Base-by-base conservation (phyloP, 139 green algal genomes). In the Tetradesmus obliquus region DNA sequence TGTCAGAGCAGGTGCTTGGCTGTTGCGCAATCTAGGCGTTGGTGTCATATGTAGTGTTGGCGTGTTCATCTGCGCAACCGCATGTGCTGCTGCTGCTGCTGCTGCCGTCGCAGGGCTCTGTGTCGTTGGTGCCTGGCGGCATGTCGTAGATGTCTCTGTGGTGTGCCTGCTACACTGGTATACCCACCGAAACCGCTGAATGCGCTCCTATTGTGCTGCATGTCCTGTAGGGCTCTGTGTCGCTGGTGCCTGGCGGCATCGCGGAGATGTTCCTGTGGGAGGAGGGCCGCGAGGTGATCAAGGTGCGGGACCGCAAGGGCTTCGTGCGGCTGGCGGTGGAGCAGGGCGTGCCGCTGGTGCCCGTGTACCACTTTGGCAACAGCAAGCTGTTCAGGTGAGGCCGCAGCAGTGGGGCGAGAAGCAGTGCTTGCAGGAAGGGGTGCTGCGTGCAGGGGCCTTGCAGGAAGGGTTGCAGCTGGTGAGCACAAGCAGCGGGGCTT, bases 361-460 rank as follows among this genome's bases (percentile, higher is more conserved):
- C 93, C 19, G 84, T 94, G 3, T 94, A 92, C 58, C 93, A 95
- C 79, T 93, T 94, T 85, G 93, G 93, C 17, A 94, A 95, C 84
- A 93, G 84, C 79, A 84, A 90, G 86, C 85, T 92, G 66, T 83
- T 92, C 88, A 86, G 88, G 88, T 91, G 71, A 60, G 86, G 85
- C 3, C 76, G 22, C 5, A 13, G 24, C 8, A 55, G 72, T 81
- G 15, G 19, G 72, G 60, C 60, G 12, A 10, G 60, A 10, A 72
- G 60, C 10, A 72, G 60, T 72, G 60, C 60, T 72, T 72, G 60
- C 12, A 45, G 32, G 32, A 45, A 45, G 32, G 32, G 32, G 32
- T 45, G 32, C 32, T 45, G 32, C 32, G 32, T 45, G 32, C 32
- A 45, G 32, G 32, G 32, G 32, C 32, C 32, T 45, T 45, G 32